A percentile compares a stretch with the other conserved stretches of the same genome.
Evolutionary conservation across 345 rosid species (phyloP).

Genomic region (Abelmoschus esculentus): DNA sequence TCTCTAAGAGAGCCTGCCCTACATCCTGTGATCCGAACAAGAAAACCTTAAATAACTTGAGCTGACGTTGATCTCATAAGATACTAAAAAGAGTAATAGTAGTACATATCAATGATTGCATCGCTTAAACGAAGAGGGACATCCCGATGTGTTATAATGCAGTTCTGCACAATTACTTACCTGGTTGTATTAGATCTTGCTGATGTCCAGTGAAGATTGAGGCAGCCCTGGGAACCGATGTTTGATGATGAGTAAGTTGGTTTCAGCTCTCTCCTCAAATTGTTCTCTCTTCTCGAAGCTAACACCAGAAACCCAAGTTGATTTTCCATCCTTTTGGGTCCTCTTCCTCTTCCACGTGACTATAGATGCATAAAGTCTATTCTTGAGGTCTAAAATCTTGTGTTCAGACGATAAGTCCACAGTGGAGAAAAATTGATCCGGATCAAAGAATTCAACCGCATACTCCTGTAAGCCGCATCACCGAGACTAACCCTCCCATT

Average conservation of each 20-base stretch:
- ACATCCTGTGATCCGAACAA: slow-evolving; percentile 43
- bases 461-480: slow-evolving; percentile 60
- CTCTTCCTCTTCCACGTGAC: slow-evolving; percentile 91
- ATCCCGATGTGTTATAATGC: neutral
- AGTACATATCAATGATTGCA: neutral
- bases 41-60: no score
- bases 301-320: slow-evolving; percentile 74
- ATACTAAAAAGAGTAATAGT: neutral
- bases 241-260: slow-evolving; percentile 69
- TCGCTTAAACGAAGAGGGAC: neutral
- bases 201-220: slow-evolving; percentile 82
- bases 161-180: slow-evolving; percentile 21
- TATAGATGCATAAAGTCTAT: slow-evolving; percentile 86
- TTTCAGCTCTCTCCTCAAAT: slow-evolving; percentile 90
- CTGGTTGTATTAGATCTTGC: slow-evolving; percentile 72
- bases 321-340: slow-evolving; percentile 71
- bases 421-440: slow-evolving; percentile 64
- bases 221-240: slow-evolving; percentile 76
- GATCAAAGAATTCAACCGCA: slow-evolving; percentile 83
- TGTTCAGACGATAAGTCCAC: slow-evolving; percentile 86
- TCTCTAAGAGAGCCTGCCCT: slow-evolving; percentile 86
- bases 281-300: slow-evolving; percentile 90
- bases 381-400: slow-evolving; percentile 84
- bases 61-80: neutral
- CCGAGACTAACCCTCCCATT: slow-evolving; percentile 96